phyloP scores from a whole-genome alignment of 2,329 filamentous ascomycete genomes.

The Ceratocystis destructans region DNA sequence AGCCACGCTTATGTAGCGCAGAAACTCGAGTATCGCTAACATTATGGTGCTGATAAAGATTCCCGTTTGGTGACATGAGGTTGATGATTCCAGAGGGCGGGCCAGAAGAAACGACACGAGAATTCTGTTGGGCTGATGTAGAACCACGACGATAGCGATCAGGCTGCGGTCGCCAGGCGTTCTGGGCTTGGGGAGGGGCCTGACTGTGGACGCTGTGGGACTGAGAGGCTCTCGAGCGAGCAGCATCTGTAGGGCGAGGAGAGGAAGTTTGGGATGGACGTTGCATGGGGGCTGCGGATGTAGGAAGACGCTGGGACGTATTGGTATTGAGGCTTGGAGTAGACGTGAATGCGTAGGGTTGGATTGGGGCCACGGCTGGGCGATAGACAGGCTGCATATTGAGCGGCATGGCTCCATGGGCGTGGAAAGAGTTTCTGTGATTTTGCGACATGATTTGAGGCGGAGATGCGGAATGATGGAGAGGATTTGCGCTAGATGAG shows the following conservation, averaged over 20 bases:
- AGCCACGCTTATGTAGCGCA: slow-evolving; percentile 17
- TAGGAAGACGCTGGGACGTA: slow-evolving; percentile 37
- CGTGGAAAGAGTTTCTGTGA: slow-evolving; percentile 39
- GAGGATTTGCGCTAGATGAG: slow-evolving; percentile 41
- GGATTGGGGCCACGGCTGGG: slow-evolving; percentile 39
- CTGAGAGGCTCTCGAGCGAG: slow-evolving; percentile 1
- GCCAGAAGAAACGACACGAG: slow-evolving; percentile 28
- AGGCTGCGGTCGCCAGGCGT: slow-evolving; percentile 54
- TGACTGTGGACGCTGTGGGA: slow-evolving; percentile 24
- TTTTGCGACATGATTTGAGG: slow-evolving; percentile 37
- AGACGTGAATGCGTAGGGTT: slow-evolving; percentile 63
- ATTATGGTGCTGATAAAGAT: slow-evolving; percentile 23
- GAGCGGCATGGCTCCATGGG: slow-evolving; percentile 30
- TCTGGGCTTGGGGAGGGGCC: slow-evolving; percentile 24
- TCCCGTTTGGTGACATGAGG: slow-evolving; percentile 22
- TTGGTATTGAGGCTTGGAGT: slow-evolving; percentile 50
- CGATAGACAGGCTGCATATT: slow-evolving; percentile 15
- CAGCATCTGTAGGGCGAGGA: slow-evolving; percentile 25
- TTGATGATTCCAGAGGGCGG: slow-evolving; percentile 16
- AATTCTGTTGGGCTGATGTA: slow-evolving; percentile 34
- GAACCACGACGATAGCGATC: slow-evolving; percentile 65
- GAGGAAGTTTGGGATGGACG: background rate
- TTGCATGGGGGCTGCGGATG: slow-evolving; percentile 29
- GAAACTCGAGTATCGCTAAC: slow-evolving; percentile 19
- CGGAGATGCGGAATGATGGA: slow-evolving; percentile 37